A percentile compares a stretch with the other conserved stretches of the same genome.
phyloP scores from a whole-genome alignment of 495 filamentous ascomycete species.

The Cudoniella acicularis region DNA sequence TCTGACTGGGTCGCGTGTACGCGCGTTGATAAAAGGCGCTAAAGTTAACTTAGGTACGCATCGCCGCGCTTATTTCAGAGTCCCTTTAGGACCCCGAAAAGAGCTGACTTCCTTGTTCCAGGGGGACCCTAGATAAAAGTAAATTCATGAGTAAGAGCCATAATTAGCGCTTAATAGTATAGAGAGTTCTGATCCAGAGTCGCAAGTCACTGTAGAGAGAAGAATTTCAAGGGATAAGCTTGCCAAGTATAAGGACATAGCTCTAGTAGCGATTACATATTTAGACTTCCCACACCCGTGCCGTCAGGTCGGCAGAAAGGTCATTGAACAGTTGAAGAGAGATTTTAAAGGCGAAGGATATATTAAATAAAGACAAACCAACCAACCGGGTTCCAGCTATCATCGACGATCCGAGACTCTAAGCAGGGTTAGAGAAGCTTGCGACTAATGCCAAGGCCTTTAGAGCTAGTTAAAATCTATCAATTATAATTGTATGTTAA shows the following conservation, averaged over 20 bases:
- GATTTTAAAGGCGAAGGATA: slow-evolving; percentile 14
- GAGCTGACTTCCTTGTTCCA: too few relatives aligned
- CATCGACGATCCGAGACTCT: slow-evolving; percentile 9
- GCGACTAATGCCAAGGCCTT: slow-evolving; percentile 1
- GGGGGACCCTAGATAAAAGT: too few relatives aligned
- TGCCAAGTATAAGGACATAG: slow-evolving; percentile 3
- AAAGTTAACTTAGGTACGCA: too few relatives aligned
- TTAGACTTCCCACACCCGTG: slow-evolving; percentile 10
- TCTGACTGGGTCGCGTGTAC: too few relatives aligned
- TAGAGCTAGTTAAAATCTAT: background rate
- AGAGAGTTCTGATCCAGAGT: too few relatives aligned
- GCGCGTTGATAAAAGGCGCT: too few relatives aligned
- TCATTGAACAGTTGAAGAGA: slow-evolving; percentile 7
- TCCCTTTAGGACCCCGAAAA: too few relatives aligned
- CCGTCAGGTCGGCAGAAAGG: slow-evolving; percentile 11
- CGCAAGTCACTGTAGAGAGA: too few relatives aligned
- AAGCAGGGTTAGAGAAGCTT: slow-evolving; percentile 5
- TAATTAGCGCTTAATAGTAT: too few relatives aligned
- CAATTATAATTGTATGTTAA: background rate
- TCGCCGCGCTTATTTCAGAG: too few relatives aligned
- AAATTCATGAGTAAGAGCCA: too few relatives aligned
- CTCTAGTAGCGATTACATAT: slow-evolving; percentile 5
- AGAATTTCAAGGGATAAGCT: slow-evolving; percentile 11
- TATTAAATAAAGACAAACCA: slow-evolving; percentile 4
- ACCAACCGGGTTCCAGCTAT: slow-evolving; percentile 13